A percentile compares a stretch with the other conserved stretches of the same genome.
These are phyloP conservation scores for Hymenoscyphus linearis DNA, from an alignment of 2,329 filamentous ascomycete species.

Conservation along the genomic window DNA sequence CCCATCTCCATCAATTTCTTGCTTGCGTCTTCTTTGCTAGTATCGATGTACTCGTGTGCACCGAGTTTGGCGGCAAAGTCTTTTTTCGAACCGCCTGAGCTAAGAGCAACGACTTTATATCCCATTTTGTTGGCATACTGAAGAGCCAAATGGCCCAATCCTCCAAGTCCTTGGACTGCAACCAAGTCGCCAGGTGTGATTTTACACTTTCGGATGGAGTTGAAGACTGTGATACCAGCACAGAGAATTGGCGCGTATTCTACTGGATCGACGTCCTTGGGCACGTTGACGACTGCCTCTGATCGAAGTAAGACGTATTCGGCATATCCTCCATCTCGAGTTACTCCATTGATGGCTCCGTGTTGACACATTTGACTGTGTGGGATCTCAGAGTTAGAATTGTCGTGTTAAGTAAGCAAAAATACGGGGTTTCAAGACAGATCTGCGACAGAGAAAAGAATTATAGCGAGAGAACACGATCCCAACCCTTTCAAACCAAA, in stretches of 20 bases:
- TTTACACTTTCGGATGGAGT: constrained; percentile 49
- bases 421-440: too few species aligned
- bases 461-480: too few species aligned
- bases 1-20: constrained; percentile 51
- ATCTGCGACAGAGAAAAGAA: too few species aligned
- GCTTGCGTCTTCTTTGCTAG: constrained; percentile 44
- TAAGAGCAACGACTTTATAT: constrained; percentile 65
- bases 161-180: constrained; percentile 65
- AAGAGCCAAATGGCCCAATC: constrained; percentile 71
- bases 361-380: constrained; percentile 59
- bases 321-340: constrained; percentile 60
- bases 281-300: constrained; percentile 55
- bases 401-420: too few species aligned
- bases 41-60: constrained; percentile 55
- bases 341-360: constrained; percentile 58
- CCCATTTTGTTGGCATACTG: constrained; percentile 75
- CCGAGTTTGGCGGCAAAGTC: constrained; percentile 60
- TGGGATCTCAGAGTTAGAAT: too few species aligned
- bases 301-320: constrained; percentile 56
- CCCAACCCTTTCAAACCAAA: too few species aligned
- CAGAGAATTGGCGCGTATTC: constrained; percentile 56
- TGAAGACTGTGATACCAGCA: constrained; percentile 61
- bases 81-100: constrained; percentile 59
- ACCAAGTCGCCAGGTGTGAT: constrained; percentile 49
- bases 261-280: constrained; percentile 45